Conservation (phyloP, 306 rosid species). For the Potentilla sterilis region DNA sequence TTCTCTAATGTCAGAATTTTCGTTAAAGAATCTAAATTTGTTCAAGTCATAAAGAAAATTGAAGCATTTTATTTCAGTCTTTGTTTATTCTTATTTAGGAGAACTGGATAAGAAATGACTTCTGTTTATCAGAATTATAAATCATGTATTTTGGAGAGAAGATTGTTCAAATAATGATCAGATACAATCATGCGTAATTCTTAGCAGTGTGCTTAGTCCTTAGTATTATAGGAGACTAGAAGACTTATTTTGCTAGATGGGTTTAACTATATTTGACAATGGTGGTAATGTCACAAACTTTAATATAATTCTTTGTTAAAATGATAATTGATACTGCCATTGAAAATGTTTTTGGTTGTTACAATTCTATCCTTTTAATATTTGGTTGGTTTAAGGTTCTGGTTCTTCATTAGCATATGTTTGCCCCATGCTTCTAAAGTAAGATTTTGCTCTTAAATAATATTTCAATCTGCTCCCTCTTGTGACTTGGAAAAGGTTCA, state of each 20-base stretch:
- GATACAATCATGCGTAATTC: not conserved
- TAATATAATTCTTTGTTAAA: not conserved
- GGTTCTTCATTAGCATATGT: not conserved
- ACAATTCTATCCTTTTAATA: not conserved
- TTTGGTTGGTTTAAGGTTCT: not conserved
- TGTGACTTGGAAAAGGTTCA: not conserved
- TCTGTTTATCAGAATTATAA: not conserved
- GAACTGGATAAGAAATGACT: not conserved
- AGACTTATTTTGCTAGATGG: not conserved
- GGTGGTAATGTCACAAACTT: conserved; percentile 11
- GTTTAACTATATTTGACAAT: not conserved
- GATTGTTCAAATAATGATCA: not conserved
- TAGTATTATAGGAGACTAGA: not conserved
- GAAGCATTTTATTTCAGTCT: not conserved
- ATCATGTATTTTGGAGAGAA: not conserved
- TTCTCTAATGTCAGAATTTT: not conserved
- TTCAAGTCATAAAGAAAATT: not conserved
- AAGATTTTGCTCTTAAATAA: not conserved
- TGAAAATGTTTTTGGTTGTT: not conserved
- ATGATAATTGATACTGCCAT: not conserved
- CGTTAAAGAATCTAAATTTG: not conserved
- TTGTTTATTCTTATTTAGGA: not conserved
- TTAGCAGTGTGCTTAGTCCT: not conserved
- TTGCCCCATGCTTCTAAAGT: not conserved
- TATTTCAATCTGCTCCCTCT: not conserved